Conservation (phyloP, 2,329 filamentous ascomycete genomes). For the Colletotrichum truncatum region DNA sequence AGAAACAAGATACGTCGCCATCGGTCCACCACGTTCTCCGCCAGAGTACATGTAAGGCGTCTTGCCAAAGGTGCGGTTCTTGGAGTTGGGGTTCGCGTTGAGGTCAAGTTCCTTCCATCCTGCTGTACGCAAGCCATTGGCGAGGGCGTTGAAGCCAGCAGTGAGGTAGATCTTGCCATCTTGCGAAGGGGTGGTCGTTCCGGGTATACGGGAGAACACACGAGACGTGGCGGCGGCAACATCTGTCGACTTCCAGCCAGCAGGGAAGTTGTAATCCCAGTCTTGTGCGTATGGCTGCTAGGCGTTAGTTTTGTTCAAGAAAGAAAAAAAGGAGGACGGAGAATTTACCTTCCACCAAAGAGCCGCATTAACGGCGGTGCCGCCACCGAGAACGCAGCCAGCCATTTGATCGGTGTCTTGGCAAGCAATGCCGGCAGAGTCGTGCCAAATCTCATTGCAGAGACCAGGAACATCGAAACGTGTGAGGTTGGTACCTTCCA, state of each 20-base stretch:
- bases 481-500: conserved; percentile 68
- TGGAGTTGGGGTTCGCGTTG: conserved; percentile 67
- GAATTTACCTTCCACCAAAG: conserved; percentile 69
- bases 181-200: conserved; percentile 71
- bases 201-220: conserved; percentile 76
- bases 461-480: conserved; percentile 78
- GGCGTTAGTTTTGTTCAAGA: not conserved
- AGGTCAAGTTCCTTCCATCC: conserved; percentile 72
- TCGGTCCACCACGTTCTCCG: conserved; percentile 74
- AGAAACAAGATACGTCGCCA: conserved; percentile 75
- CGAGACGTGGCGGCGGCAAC: conserved; percentile 66
- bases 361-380: conserved; percentile 73
- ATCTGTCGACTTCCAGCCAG: conserved; percentile 74
- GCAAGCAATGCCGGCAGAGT: conserved; percentile 72
- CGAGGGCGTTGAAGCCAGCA: conserved; percentile 71
- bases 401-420: conserved; percentile 78
- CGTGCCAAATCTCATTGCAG: conserved; percentile 75
- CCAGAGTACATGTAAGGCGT: conserved; percentile 74
- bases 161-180: conserved; percentile 75
- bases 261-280: conserved; percentile 78
- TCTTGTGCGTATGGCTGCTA: conserved; percentile 66
- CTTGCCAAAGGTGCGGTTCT: conserved; percentile 72
- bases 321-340: not conserved
- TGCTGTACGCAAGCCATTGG: conserved; percentile 63
- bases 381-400: conserved; percentile 75